phyloP scores from a whole-genome alignment of 1,284 basidiomycete species.

The Volvariella surrecta region DNA sequence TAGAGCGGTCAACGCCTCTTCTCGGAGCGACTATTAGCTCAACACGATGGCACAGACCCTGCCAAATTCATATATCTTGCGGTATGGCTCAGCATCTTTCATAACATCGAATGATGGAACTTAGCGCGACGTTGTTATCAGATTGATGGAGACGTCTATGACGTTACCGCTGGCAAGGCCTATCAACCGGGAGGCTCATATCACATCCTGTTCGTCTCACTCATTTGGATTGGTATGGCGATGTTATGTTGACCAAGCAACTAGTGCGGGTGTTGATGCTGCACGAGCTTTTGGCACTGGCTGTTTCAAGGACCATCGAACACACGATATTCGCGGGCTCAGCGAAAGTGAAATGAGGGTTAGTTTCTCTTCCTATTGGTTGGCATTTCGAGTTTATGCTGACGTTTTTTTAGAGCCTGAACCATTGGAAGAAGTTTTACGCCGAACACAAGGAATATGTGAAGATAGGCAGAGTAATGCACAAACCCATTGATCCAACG shows the following conservation, averaged over 20 bases:
- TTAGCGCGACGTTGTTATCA: slow-evolving; percentile 20
- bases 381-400: slow-evolving; percentile 4
- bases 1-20: slow-evolving; percentile 61
- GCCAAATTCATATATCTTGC: slow-evolving; percentile 79
- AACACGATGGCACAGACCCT: slow-evolving; percentile 70
- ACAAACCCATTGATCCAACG: slow-evolving; percentile 70
- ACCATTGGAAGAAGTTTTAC: slow-evolving; percentile 89
- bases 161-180: slow-evolving; percentile 76
- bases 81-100: slow-evolving; percentile 31
- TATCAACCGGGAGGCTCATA: slow-evolving; percentile 91
- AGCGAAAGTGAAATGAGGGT: slow-evolving; percentile 65
- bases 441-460: slow-evolving; percentile 68
- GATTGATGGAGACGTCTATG: slow-evolving; percentile 92
- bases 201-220: slow-evolving; percentile 59
- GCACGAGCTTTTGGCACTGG: slow-evolving; percentile 88
- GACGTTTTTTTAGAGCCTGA: slow-evolving; percentile 45
- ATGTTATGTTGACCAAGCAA: slow-evolving; percentile 11
- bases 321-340: slow-evolving; percentile 84
- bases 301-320: slow-evolving; percentile 84
- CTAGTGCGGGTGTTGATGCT: slow-evolving; percentile 80
- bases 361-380: slow-evolving; percentile 16
- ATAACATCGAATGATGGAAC: slow-evolving; percentile 10
- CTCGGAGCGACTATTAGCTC: slow-evolving; percentile 59
- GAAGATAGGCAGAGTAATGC: slow-evolving; percentile 69
- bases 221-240: slow-evolving; percentile 5